Conservation (phyloP, 768 basidiomycete genomes). For the Nidula microcarpa region DNA sequence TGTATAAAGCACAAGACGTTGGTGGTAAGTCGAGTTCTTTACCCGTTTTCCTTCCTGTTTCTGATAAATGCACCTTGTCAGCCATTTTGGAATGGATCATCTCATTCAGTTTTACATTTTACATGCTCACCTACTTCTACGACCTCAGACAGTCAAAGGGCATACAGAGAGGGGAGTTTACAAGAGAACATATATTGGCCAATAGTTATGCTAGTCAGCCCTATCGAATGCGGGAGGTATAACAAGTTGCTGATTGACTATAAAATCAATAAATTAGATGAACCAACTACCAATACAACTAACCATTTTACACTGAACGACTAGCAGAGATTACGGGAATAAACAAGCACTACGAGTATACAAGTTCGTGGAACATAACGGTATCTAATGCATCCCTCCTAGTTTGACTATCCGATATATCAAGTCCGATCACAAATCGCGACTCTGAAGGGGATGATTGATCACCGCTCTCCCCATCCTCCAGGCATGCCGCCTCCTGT, state of each 20-base stretch:
- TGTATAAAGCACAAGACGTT: slow-evolving; percentile 40
- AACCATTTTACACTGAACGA: too few relatives aligned
- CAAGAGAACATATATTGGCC: slow-evolving; percentile 18
- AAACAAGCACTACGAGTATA: too few relatives aligned
- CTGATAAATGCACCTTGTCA: slow-evolving; percentile 11
- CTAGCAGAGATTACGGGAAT: too few relatives aligned
- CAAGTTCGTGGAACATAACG: too few relatives aligned
- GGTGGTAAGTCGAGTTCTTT: slow-evolving; percentile 54
- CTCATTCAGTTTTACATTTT: slow-evolving; percentile 69
- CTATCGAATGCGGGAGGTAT: slow-evolving; percentile 3
- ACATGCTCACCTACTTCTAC: slow-evolving; percentile 67
- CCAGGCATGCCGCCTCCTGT: slow-evolving; percentile 17
- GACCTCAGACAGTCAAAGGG: slow-evolving; percentile 66
- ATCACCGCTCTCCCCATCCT: slow-evolving; percentile 8
- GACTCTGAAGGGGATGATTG: not conserved
- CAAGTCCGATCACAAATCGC: not conserved
- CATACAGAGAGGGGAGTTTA: slow-evolving; percentile 43
- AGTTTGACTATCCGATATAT: too few relatives aligned
- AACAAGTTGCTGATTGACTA: too few relatives aligned
- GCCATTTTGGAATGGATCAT: slow-evolving; percentile 77
- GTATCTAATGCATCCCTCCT: too few relatives aligned
- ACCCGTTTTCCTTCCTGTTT: not conserved
- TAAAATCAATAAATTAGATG: too few relatives aligned
- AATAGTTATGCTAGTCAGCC: slow-evolving; percentile 4
- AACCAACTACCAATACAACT: too few relatives aligned